Percentiles rank a stretch among this genome's conserved stretches.
Evolutionary conservation across 2,329 filamentous ascomycete species (phyloP).

Genomic region (Sarocladium brachiariae): DNA sequence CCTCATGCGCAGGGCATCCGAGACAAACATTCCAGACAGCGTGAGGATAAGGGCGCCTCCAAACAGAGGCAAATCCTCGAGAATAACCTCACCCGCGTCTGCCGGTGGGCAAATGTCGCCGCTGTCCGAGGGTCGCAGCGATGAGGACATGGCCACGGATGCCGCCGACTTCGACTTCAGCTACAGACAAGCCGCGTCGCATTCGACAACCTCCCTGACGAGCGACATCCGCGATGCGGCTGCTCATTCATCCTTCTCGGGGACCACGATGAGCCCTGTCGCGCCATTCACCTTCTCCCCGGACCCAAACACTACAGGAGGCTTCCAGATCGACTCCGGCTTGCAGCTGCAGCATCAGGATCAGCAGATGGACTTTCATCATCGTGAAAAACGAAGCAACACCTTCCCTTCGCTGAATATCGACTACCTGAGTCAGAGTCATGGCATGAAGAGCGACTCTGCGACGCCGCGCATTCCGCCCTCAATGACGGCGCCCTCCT

Average conservation of each 20-base stretch:
- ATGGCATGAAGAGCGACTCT: constrained; percentile 22
- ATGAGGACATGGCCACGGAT: constrained; percentile 51
- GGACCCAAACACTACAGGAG: constrained; percentile 60
- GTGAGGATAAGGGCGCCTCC: constrained; percentile 45
- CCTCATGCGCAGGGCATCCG: constrained; percentile 51
- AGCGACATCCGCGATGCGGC: constrained; percentile 29
- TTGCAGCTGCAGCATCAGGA: constrained; percentile 26
- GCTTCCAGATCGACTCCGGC: constrained; percentile 45
- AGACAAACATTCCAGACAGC: constrained; percentile 65
- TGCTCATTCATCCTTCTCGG: constrained; percentile 56
- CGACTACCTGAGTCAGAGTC: constrained; percentile 48
- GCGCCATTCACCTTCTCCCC: constrained; percentile 71
- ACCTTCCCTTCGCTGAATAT: constrained; percentile 72
- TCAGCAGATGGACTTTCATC: constrained; percentile 17
- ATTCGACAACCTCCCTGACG: constrained; percentile 26
- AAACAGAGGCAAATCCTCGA: constrained; percentile 34
- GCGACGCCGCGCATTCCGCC: constrained; percentile 39
- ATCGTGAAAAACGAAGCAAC: constrained; percentile 67
- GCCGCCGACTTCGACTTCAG: constrained; percentile 25
- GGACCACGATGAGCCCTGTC: constrained; percentile 60
- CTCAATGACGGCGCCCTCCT: constrained; percentile 41
- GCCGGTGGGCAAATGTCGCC: constrained; percentile 61
- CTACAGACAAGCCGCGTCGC: constrained; percentile 27
- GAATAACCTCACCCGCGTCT: constrained; percentile 61
- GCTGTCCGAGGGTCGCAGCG: constrained; percentile 61